A percentile compares a stretch with the other conserved stretches of the same genome.
phyloP scores from a whole-genome alignment of 192 early-diverging fungal genomes.

The Linnemannia exigua region DNA sequence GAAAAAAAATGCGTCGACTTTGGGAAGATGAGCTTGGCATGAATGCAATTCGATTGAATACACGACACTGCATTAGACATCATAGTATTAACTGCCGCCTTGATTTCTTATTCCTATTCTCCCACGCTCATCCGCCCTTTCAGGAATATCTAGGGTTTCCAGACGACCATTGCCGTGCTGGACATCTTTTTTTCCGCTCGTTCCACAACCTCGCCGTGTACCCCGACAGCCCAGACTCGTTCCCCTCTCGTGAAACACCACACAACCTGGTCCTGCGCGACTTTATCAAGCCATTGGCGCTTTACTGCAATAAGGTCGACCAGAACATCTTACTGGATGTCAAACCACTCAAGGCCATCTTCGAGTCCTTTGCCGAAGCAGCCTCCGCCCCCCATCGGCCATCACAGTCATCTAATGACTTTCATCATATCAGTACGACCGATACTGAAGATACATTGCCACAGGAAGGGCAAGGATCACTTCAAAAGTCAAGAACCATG shows the following conservation, averaged over 20 bases:
- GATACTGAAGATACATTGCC: neutral
- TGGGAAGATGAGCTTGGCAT: too few relatives aligned
- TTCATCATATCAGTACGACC: neutral
- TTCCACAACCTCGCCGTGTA: constrained; percentile 40
- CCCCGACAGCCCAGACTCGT: constrained; percentile 23
- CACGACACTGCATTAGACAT: too few relatives aligned
- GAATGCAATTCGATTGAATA: too few relatives aligned
- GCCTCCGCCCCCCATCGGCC: neutral
- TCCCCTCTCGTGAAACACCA: constrained; percentile 12
- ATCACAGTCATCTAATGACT: neutral
- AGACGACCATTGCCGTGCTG: constrained; percentile 1
- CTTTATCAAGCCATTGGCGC: constrained; percentile 48
- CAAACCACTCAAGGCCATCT: constrained; percentile 39
- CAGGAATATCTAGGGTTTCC: constrained; percentile 42
- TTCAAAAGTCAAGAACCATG: constrained; percentile 38
- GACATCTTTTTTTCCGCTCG: constrained; percentile 39
- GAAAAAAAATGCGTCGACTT: too few relatives aligned
- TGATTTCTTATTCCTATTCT: neutral
- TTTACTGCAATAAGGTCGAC: constrained; percentile 40
- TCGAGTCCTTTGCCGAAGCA: constrained; percentile 42
- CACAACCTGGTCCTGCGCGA: constrained; percentile 12
- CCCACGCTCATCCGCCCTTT: neutral
- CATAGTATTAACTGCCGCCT: neutral
- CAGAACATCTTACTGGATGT: constrained; percentile 6
- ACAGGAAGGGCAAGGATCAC: neutral